Evolutionary conservation across 805 yeast species (phyloP), one percentile per base, ranked within the genome.

Genomic region (Hanseniaspora lindneri): DNA sequence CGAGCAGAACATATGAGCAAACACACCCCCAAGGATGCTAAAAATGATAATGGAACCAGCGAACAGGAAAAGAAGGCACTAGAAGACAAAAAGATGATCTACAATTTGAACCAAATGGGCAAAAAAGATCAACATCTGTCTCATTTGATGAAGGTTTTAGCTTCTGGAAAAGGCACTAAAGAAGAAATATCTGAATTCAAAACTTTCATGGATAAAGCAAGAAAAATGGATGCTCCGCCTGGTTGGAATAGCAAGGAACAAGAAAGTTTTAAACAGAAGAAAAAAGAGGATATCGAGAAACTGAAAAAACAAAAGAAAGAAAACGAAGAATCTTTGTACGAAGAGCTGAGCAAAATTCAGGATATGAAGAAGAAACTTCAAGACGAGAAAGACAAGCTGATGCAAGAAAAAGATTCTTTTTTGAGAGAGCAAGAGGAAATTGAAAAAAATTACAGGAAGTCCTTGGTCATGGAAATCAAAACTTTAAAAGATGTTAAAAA

Each of bases 91-190:
- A 76, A 81, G 53, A 85, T 89, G 83, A 86, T 89, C 55, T 77
- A 83, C 3, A 83, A 86, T 56, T 71, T 89, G 58, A 88, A 88
- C 58, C 70, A 81, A 1, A 78, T 89, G 64, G 96, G 96, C 0
- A 73, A 81, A 35, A 69, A 71, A 4, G 94, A 87, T 57, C 71
- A 76, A 0, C 71, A 78, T 4, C 64, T 89, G 43, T 81, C 78
- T 54, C 64, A 72, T 1, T 66, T 89, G 46, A 87, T 89, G 96
- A 78, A 80, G 53, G 74, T 72, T 4, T 96, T 89, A 2, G 96
- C 97, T 0, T 74, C 80, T 49, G 95, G 95, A 4, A 71, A 69
- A 21, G 95, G 96, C 0, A 62, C 77, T 0, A 73, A 76, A 4
- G 78, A 73, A 6, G 89, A 86, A 60, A 81, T 89, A 16, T 67